Evolutionary conservation across 1,284 basidiomycete species (phyloP).

Genomic region (Sporisorium iseilematis-ciliati): DNA sequence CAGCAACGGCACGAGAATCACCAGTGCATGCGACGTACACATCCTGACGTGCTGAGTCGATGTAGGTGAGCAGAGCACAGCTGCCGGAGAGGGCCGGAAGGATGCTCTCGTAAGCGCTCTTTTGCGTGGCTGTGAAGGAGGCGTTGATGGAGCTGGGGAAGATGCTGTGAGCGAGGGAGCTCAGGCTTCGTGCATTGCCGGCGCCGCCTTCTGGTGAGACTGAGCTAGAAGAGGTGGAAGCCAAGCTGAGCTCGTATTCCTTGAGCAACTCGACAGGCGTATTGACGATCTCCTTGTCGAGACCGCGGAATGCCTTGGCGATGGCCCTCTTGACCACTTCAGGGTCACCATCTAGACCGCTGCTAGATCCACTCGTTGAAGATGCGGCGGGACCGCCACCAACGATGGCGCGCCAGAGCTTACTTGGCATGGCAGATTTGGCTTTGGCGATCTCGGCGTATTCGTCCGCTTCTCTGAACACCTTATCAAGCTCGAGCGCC

Average conservation of each 20-base stretch:
- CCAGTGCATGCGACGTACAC: constrained; percentile 82
- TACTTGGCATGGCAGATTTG: constrained; percentile 62
- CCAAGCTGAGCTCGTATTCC: constrained; percentile 69
- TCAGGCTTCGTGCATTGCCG: constrained; percentile 53
- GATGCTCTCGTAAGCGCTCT: constrained; percentile 65
- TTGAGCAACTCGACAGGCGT: constrained; percentile 80
- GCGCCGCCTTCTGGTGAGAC: constrained; percentile 40
- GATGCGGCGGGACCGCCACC: constrained; percentile 36
- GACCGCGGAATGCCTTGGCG: constrained; percentile 80
- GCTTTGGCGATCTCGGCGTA: constrained; percentile 64
- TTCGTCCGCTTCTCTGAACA: constrained; percentile 71
- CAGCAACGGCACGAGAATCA: constrained; percentile 94
- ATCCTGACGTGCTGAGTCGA: constrained; percentile 66
- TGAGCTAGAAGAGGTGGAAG: constrained; percentile 70
- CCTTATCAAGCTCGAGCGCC: constrained; percentile 78
- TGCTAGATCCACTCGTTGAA: constrained; percentile 12
- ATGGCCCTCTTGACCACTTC: constrained; percentile 79
- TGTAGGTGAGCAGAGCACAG: constrained; percentile 67
- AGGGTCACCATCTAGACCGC: constrained; percentile 75
- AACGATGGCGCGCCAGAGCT: constrained; percentile 64
- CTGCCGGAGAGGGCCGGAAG: constrained; percentile 65
- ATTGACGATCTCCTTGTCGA: constrained; percentile 83
- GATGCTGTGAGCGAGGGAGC: constrained; percentile 64
- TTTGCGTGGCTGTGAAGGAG: constrained; percentile 63
- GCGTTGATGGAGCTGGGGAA: constrained; percentile 59